A percentile compares a stretch with the other conserved stretches of the same genome.
phyloP scores from a whole-genome alignment of 106 monocot species.

The Platanthera zijinensis region DNA sequence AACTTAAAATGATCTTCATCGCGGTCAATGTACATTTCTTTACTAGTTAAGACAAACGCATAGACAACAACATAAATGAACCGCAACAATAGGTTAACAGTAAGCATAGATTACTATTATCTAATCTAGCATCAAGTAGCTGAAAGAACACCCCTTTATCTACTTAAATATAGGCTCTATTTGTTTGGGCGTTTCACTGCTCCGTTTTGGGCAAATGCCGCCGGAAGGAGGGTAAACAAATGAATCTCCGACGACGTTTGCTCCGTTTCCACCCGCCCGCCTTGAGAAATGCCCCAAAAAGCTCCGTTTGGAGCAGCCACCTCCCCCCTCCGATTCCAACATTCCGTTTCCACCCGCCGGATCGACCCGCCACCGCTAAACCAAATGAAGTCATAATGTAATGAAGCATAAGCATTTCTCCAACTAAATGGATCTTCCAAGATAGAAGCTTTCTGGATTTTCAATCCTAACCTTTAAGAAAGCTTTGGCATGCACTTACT shows the following conservation, averaged over 20 bases:
- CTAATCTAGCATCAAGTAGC: not conserved
- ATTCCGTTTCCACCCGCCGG: no score
- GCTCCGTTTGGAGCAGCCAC: no score
- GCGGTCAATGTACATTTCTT: not conserved
- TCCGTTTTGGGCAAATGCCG: no score
- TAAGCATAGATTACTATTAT: not conserved
- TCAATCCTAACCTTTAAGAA: not conserved
- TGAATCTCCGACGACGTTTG: no score
- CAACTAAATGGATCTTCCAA: not conserved
- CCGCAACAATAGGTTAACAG: not conserved
- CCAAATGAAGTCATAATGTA: no score
- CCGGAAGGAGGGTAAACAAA: no score
- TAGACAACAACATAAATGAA: not conserved
- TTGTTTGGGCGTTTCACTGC: no score
- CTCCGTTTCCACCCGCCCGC: no score
- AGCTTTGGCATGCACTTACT: not conserved
- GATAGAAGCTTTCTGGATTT: not conserved
- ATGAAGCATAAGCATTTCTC: not conserved
- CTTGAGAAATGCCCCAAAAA: no score
- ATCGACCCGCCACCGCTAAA: no score
- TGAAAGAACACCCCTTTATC: not conserved
- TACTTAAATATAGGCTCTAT: not conserved
- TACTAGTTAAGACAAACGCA: not conserved
- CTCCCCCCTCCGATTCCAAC: no score
- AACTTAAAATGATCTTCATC: not conserved